A percentile compares a stretch with the other conserved stretches of the same genome.
Evolutionary conservation across 805 yeast species (phyloP).

Genomic region (Wickerhamiella occidentalis): DNA sequence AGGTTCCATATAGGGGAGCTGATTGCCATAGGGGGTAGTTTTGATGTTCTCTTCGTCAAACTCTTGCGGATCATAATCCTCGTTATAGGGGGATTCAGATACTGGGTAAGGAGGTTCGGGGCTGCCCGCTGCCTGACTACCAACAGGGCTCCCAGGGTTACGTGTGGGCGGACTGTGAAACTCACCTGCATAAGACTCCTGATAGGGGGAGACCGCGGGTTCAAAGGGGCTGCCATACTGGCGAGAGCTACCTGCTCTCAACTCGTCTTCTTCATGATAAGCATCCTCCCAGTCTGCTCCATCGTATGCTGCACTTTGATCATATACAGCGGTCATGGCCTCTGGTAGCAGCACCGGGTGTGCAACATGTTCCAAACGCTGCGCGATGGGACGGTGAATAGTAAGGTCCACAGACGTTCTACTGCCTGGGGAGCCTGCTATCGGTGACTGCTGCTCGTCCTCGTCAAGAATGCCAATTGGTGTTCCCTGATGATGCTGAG

Average conservation of each 20-base stretch:
- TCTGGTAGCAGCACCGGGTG: conserved; percentile 8
- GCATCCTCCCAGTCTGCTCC: background rate
- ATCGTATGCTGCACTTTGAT: background rate
- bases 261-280: background rate
- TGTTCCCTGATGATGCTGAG: background rate
- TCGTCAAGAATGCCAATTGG: conserved; percentile 6
- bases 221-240: background rate
- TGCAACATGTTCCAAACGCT: conserved; percentile 2
- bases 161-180: background rate
- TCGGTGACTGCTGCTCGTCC: conserved; percentile 2
- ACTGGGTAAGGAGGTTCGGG: background rate
- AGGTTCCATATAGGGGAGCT: background rate
- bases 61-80: background rate
- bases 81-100: background rate
- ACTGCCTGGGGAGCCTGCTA: background rate
- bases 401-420: background rate
- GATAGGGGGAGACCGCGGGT: background rate
- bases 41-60: background rate
- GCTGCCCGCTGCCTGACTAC: background rate
- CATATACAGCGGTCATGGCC: background rate
- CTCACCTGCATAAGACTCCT: background rate
- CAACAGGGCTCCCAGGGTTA: background rate
- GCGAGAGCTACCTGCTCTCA: background rate
- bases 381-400: conserved; percentile 5
- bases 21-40: background rate